Evolutionary conservation across 768 basidiomycete genomes (phyloP), one percentile per base, ranked within the genome.

Genomic region (Mycena floridula): DNA sequence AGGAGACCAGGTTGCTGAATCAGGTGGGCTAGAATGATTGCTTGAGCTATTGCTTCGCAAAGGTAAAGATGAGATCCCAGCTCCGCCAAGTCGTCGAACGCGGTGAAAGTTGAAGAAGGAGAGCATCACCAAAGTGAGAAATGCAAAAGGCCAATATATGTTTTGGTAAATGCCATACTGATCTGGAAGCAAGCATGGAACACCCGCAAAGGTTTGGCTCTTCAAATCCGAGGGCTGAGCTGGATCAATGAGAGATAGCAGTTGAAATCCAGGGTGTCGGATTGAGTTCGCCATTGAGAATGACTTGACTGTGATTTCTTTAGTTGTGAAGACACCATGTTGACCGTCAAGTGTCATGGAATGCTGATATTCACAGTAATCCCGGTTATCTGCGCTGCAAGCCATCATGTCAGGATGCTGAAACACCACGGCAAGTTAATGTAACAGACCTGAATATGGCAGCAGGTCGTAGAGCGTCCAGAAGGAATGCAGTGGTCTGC

Each of bases 281-380:
- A 95, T 82, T 44, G 84, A 83, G 43, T 74, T 74, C 12, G 81
- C 79, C 49, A 81, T 79, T 13, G 88, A 85, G 60, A 95, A 92
- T 0, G 91, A 86, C 60, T 92, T 94, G 47, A 95, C 70, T 1
- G 91, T 93, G 18, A 92, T 76, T 63, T 95, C 92, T 38, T 82
- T 81, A 36, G 83, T 67, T 3, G 55, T 47, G 25, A 51, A 43
- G 5, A 38, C 58, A 50, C 49, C 50, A 13, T 44, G 42, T 26
- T 56, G 48, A 30, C 42, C 55, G 16, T 53, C 49, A n/a, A 49
- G 53, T 3, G 60, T 56, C 7, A 66, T 50, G 25, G 64, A 64
- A 59, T 89, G 87, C 20, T 62, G 64, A 54, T 84, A 74, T 52
- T 90, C 88, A 55, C 93, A 97, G 54, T 89, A 89, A 62, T 96